phyloP scores from a whole-genome alignment of 106 monocot species.

The Apostasia ramifera region DNA sequence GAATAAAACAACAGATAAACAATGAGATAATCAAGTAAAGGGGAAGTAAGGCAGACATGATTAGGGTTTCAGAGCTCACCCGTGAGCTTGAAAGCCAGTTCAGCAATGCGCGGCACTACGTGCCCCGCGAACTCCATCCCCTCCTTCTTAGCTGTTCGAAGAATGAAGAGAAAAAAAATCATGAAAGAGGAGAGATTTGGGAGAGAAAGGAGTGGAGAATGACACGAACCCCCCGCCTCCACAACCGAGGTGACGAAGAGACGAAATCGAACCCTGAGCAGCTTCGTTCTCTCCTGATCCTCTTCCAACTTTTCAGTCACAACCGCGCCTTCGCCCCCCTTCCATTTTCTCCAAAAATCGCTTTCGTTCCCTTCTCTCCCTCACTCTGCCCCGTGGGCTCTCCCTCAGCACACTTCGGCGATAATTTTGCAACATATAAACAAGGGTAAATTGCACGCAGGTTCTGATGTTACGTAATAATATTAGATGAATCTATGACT shows the following conservation, averaged over 20 bases:
- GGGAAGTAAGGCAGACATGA: not conserved
- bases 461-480: no score
- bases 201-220: not conserved
- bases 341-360: not conserved
- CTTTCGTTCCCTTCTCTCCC: not conserved
- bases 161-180: not conserved
- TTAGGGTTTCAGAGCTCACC: slow-evolving; percentile 23
- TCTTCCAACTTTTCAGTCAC: slow-evolving; percentile 37
- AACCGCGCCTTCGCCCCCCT: slow-evolving; percentile 5
- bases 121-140: slow-evolving; percentile 49
- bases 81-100: slow-evolving; percentile 59
- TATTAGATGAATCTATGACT: no score
- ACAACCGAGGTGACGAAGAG: slow-evolving; percentile 70
- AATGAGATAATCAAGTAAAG: no score
- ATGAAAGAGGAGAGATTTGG: not conserved
- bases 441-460: no score
- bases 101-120: slow-evolving; percentile 67
- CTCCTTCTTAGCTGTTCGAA: slow-evolving; percentile 46
- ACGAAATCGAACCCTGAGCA: slow-evolving; percentile 58
- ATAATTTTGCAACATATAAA: no score
- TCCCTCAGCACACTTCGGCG: no score
- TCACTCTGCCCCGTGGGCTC: no score
- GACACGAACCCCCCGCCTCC: slow-evolving; percentile 40
- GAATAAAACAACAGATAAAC: no score
- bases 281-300: slow-evolving; percentile 34